phyloP scores from a whole-genome alignment of 2,329 filamentous ascomycete species.

The Thielaviopsis punctulata region DNA sequence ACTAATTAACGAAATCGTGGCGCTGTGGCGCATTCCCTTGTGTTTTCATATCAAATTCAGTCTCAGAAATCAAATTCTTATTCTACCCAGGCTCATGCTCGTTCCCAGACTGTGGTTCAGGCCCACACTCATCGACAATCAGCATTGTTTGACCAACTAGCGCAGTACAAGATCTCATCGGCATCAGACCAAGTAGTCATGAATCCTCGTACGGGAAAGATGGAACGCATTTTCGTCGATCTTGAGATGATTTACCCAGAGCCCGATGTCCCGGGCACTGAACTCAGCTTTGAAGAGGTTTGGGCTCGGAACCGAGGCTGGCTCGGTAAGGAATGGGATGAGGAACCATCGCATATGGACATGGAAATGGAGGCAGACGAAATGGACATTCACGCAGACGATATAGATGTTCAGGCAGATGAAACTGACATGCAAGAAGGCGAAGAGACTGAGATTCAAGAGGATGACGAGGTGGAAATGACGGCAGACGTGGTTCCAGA shows the following conservation, averaged over 20 bases:
- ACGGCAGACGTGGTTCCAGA: slow-evolving; percentile 3
- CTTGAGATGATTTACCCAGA: slow-evolving; percentile 73
- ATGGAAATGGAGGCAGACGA: slow-evolving; percentile 14
- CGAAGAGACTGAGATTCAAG: background rate
- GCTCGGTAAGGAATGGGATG: slow-evolving; percentile 40
- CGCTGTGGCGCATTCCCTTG: slow-evolving; percentile 16
- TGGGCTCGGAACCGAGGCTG: slow-evolving; percentile 62
- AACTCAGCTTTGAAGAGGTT: slow-evolving; percentile 84
- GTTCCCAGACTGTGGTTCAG: too few species aligned
- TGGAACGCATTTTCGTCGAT: slow-evolving; percentile 76
- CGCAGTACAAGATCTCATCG: slow-evolving; percentile 52
- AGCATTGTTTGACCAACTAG: slow-evolving; percentile 27
- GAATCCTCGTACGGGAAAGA: slow-evolving; percentile 67
- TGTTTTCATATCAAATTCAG: slow-evolving; percentile 31
- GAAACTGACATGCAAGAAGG: too few species aligned
- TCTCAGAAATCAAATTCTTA: slow-evolving; percentile 28
- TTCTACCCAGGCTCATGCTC: slow-evolving; percentile 6
- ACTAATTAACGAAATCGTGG: slow-evolving; percentile 54
- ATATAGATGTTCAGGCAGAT: too few species aligned
- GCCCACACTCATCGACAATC: background rate
- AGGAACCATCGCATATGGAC: slow-evolving; percentile 17
- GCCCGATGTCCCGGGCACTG: slow-evolving; percentile 49
- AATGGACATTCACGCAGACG: slow-evolving; percentile 4
- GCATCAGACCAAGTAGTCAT: slow-evolving; percentile 60
- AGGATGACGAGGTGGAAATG: slow-evolving; percentile 1